These are phyloP conservation scores for Hanseniaspora gamundiae DNA, from an alignment of 1,139 yeast species.

Conservation along the genomic window DNA sequence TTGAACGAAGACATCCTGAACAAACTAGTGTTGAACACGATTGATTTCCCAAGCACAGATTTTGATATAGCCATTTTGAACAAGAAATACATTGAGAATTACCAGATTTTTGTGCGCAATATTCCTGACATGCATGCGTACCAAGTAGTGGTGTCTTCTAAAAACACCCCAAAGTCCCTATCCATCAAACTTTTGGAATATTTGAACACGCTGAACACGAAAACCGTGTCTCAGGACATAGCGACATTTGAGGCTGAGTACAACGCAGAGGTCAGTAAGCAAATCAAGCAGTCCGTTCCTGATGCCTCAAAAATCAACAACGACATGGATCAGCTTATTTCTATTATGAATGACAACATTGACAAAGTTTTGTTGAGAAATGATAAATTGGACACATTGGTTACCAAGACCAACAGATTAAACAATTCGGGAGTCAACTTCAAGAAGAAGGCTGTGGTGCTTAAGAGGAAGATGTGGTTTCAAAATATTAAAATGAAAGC, in stretches of 20 bases:
- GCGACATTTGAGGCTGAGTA: constrained; percentile 1
- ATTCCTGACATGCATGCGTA: neutral
- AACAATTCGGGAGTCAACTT: constrained; percentile 60
- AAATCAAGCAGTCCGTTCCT: constrained; percentile 7
- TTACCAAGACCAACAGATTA: constrained; percentile 69
- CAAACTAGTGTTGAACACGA: neutral
- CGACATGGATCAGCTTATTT: constrained; percentile 25
- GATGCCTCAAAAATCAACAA: constrained; percentile 18
- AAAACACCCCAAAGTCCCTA: constrained; percentile 3
- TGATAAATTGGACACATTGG: constrained; percentile 61
- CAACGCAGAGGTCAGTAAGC: constrained; percentile 8
- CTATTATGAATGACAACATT: constrained; percentile 57
- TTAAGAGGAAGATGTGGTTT: constrained; percentile 61
- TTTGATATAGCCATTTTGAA: neutral
- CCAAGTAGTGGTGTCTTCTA: neutral
- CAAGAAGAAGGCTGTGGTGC: constrained; percentile 54
- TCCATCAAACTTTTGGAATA: constrained; percentile 12
- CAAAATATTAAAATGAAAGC: constrained; percentile 35
- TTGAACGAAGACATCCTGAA: neutral
- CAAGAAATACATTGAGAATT: neutral
- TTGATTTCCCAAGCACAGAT: neutral
- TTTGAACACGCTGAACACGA: neutral
- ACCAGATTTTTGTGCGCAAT: neutral
- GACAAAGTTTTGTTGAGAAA: constrained; percentile 66
- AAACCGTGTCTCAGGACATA: neutral